Conservation (phyloP, 2,329 filamentous ascomycete genomes). For the Penicillium sp. region DNA sequence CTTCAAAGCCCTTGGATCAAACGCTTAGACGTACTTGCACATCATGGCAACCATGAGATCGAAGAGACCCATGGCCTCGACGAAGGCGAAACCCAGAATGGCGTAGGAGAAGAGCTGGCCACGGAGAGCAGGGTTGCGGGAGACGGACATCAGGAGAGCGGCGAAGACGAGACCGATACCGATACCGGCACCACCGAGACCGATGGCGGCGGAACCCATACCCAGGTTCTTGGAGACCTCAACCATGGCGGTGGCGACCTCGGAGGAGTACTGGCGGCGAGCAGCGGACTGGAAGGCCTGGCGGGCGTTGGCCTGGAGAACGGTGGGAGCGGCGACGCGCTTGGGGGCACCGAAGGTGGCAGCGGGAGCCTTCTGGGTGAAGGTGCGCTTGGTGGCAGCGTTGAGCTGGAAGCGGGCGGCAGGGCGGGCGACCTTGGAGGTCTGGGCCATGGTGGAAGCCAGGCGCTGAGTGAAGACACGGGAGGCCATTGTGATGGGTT, state of each 20-base stretch:
- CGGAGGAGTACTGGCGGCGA: conserved; percentile 78
- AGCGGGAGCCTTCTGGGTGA: conserved; percentile 44
- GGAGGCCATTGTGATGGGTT: conserved; percentile 70
- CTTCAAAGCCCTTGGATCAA: conserved; percentile 9
- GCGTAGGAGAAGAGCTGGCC: conserved; percentile 95
- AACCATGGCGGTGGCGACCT: conserved; percentile 81
- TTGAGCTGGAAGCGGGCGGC: conserved; percentile 64
- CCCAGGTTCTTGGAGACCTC: conserved; percentile 88
- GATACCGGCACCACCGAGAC: conserved; percentile 89
- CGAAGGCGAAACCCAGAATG: conserved; percentile 94
- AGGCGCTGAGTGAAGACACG: conserved; percentile 76
- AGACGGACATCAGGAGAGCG: conserved; percentile 81
- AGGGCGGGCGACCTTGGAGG: conserved; percentile 78
- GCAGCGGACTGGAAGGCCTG: conserved; percentile 58
- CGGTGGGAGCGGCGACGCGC: conserved; percentile 67
- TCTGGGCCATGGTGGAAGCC: conserved; percentile 63
- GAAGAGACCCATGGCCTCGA: conserved; percentile 77
- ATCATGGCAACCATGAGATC: conserved; percentile 90
- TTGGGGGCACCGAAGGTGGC: conserved; percentile 68
- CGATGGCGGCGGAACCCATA: conserved; percentile 86
- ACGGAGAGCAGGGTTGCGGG: conserved; percentile 91
- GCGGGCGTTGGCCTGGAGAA: conserved; percentile 65
- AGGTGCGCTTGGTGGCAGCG: conserved; percentile 70
- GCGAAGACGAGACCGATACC: conserved; percentile 95
- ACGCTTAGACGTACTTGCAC: conserved; percentile 71